Evolutionary conservation across 257 asterid genomes (phyloP), one percentile per base, ranked within the genome.

Genomic region (Catharanthus roseus): DNA sequence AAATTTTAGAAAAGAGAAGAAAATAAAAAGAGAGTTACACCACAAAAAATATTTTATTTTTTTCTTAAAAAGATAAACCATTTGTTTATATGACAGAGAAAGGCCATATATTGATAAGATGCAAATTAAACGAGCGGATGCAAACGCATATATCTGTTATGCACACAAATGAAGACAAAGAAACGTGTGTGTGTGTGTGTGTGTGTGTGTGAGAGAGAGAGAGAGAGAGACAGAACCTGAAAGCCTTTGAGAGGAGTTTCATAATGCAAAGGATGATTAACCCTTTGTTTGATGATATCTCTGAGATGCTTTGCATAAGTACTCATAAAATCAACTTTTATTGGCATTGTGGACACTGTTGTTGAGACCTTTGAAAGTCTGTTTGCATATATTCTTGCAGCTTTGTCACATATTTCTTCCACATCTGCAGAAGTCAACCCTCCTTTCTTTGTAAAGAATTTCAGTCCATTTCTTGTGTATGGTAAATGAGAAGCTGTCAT

Each of bases 401-500:
- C 98, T 58, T 66, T 76, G 13, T 87, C 92, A 49, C 98, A 93
- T 42, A 93, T 90, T 68, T 80, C 85, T 85, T 90, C 97, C 72
- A 93, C 98, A 34, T 87, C 85, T 1, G 86, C 64, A 16, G 97
- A 90, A 0, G 97, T 93, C 7, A 93, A 80, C 5, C 98, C 98
- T 13, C 98, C 97, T 64, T 81, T 88, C 78, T 69, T 88, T 0
- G 96, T 93, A 83, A 93, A 93, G 55, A 93, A 87, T 62, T 93
- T 90, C 69, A 93, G 69, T 4, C 97, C 98, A 65, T 93, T 93
- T 18, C 97, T 88, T 16, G 98, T 93, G 83, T 86, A 90, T 6
- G 98, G 98, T 78, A 93, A 86, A 79, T 93, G 98, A 34, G 98
- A 93, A 1, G 98, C 98, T 10, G 97, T 93, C 98, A 93, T 93